Conservation (phyloP, 148 eudicot species). For the Rhododendron vialii region DNA sequence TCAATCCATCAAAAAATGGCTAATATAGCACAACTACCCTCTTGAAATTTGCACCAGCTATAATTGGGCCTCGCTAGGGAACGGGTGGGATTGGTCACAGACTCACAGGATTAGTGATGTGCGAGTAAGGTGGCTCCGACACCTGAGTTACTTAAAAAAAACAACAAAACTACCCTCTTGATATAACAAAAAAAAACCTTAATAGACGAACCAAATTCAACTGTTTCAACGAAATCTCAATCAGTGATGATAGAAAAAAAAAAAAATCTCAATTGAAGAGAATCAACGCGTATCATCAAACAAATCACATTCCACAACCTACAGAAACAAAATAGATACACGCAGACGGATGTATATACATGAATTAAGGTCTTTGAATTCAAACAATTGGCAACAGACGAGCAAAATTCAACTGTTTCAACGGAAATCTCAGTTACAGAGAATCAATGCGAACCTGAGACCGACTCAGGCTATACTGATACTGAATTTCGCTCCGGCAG, state of each 20-base stretch:
- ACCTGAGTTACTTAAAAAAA: background rate
- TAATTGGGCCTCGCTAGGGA: too few species aligned
- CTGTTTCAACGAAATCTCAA: background rate
- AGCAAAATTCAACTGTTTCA: background rate
- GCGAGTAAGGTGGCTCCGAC: background rate
- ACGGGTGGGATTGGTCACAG: too few species aligned
- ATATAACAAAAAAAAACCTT: background rate
- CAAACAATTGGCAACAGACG: background rate
- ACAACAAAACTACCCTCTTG: too few species aligned
- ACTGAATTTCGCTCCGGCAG: background rate
- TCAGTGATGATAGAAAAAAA: too few species aligned
- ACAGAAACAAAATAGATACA: too few species aligned
- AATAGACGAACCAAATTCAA: background rate
- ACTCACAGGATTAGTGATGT: background rate
- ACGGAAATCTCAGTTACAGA: background rate
- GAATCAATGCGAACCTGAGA: background rate
- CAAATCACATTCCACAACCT: too few species aligned
- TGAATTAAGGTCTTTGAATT: background rate
- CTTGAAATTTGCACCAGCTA: too few species aligned
- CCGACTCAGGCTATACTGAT: background rate
- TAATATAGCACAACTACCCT: too few species aligned
- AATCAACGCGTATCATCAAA: too few species aligned
- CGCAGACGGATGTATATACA: background rate
- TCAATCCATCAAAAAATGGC: background rate
- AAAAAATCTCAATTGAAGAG: too few species aligned